Evolutionary conservation across 108 stramenopile genomes (phyloP), one percentile per base, ranked within the genome.

Genomic region (Poteriospumella lacustris): DNA sequence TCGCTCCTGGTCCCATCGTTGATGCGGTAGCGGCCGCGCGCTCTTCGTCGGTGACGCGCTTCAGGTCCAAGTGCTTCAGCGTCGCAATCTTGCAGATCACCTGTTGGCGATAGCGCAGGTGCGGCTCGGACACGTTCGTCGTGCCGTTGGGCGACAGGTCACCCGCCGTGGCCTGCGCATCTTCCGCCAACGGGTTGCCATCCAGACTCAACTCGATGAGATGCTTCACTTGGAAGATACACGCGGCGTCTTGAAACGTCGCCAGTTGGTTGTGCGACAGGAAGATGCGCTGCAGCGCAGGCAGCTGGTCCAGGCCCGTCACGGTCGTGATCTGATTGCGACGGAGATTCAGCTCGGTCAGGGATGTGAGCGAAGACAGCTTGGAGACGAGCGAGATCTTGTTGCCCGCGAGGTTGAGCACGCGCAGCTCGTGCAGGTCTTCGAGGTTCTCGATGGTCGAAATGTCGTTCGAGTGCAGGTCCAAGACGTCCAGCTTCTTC

Each of bases 341-440:
- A 52, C 87, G 43, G 12, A 85, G 81, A 52, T 87, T 87, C 1
- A 87, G 81, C 79, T 87, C 87, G 52, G 87, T 86, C 0, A 87
- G 81, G 9, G 84, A 80, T 0, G 44, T 72, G 0, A 87, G 79
- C 40, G 69, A 41, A 2, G 79, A 36, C 41, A 83, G 52, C 9
- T 84, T 84, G 28, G 26, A 28, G 3, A 73, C 70, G 3, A 5
- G 3, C 44, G 79, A 60, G 5, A 86, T 78, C 19, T 24, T 43
- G n/a, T 43, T 72, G 38, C 85, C 85, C 19, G 87, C 87, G 1
- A 87, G 78, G 64, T 87, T 87, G 26, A 87, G 60, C 42, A 87
- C 87, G 29, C 87, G 43, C 52, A 87, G 36, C 24, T 84, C 81
- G 1, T 47, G 39, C 31, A 87, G 72, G 12, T 72, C 43, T 36